Conservation (phyloP, 495 filamentous ascomycete genomes). For the Xylaria cubensis region DNA sequence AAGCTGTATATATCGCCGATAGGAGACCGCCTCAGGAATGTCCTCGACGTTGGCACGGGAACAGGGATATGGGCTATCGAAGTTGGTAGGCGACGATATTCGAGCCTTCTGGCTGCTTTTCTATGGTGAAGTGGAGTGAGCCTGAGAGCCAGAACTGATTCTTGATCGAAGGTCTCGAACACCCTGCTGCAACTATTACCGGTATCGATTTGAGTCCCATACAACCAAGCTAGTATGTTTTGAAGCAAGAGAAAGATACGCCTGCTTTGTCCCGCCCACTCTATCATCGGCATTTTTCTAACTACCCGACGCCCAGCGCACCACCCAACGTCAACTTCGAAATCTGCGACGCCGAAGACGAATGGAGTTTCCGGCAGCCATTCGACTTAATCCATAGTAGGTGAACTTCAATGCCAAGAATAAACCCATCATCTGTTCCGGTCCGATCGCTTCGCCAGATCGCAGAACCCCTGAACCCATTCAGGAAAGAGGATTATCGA, state of each 20-base stretch:
- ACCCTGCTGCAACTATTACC: constrained; percentile 58
- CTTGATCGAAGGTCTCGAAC: constrained; percentile 32
- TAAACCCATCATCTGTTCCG: background rate
- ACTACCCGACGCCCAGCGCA: constrained; percentile 35
- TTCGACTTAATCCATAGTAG: constrained; percentile 57
- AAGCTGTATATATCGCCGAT: constrained; percentile 54
- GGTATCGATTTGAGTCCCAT: constrained; percentile 55
- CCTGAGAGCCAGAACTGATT: background rate
- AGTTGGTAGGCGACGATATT: constrained; percentile 44
- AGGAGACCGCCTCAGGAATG: constrained; percentile 44
- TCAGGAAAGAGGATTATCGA: background rate
- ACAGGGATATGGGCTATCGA: constrained; percentile 66
- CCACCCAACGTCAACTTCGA: constrained; percentile 62
- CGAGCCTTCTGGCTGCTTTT: background rate
- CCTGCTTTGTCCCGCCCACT: background rate
- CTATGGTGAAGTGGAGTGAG: background rate
- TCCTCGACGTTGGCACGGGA: constrained; percentile 67
- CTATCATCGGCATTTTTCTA: background rate
- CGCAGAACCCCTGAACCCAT: background rate
- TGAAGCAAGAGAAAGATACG: background rate
- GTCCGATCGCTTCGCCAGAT: background rate
- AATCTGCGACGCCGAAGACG: constrained; percentile 60
- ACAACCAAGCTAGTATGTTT: constrained; percentile 38
- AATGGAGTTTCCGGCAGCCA: constrained; percentile 59
- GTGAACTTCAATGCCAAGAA: background rate